Evolutionary conservation across 2,329 filamentous ascomycete species (phyloP).

Genomic region (Calonectria multiphialidica): DNA sequence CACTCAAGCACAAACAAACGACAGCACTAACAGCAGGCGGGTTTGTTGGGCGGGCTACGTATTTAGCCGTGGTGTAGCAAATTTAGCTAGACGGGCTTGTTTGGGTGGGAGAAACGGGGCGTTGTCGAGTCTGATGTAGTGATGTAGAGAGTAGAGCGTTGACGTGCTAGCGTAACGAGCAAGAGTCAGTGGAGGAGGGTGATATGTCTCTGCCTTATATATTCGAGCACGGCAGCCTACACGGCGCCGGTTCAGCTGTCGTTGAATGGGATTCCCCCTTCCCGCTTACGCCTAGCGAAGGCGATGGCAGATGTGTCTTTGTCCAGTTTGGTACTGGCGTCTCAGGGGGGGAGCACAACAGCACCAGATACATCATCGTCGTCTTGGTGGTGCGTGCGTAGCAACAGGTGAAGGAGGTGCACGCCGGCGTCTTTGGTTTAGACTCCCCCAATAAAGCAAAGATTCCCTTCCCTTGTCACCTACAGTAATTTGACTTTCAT

Average conservation of each 20-base stretch:
- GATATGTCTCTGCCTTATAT: slow-evolving; percentile 6
- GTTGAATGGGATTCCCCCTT: neutral
- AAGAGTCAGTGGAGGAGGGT: neutral
- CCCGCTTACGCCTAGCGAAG: neutral
- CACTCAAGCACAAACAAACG: neutral
- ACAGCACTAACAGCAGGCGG: slow-evolving; percentile 1
- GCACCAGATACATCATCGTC: neutral
- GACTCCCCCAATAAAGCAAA: neutral
- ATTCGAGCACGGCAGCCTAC: neutral
- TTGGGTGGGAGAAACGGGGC: neutral
- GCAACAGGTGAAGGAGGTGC: neutral
- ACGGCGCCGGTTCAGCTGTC: neutral
- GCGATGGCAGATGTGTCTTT: neutral
- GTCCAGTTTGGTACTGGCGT: neutral
- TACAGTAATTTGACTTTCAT: neutral
- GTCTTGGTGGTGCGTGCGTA: neutral
- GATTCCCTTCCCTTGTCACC: slow-evolving; percentile 1
- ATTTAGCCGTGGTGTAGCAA: neutral
- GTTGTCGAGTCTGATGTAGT: neutral
- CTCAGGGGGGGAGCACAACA: neutral
- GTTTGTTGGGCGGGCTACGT: neutral
- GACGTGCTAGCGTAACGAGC: neutral
- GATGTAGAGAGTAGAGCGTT: neutral
- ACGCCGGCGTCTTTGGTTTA: neutral
- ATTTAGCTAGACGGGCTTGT: neutral